phyloP scores from a whole-genome alignment of 2,329 filamentous ascomycete genomes.

The Monilinia polystroma region DNA sequence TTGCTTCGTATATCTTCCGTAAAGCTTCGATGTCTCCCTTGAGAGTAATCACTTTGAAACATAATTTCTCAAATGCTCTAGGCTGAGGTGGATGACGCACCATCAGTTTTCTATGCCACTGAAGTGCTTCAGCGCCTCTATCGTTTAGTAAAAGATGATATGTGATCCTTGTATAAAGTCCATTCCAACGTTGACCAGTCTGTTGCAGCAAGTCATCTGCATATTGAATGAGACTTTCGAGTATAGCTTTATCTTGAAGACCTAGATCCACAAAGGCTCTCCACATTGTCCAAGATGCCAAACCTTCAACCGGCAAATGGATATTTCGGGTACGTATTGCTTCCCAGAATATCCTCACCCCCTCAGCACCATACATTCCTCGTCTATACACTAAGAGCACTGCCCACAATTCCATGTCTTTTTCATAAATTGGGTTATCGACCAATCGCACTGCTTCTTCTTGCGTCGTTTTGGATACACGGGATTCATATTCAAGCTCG shows the following conservation, averaged over 20 bases:
- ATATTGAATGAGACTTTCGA: slow-evolving; percentile 44
- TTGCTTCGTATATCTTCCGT: slow-evolving; percentile 44
- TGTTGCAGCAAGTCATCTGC: slow-evolving; percentile 44
- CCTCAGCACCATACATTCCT: slow-evolving; percentile 44
- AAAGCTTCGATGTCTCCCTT: slow-evolving; percentile 41
- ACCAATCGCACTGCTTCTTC: slow-evolving; percentile 34
- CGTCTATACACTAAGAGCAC: slow-evolving; percentile 44
- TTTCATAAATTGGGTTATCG: slow-evolving; percentile 35
- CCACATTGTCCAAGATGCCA: slow-evolving; percentile 48
- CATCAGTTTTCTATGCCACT: slow-evolving; percentile 37
- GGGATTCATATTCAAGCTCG: slow-evolving; percentile 39
- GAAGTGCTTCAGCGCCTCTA: slow-evolving; percentile 27
- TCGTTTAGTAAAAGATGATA: slow-evolving; percentile 41
- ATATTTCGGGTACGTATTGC: slow-evolving; percentile 42
- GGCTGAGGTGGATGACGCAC: slow-evolving; percentile 39
- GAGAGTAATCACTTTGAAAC: slow-evolving; percentile 32
- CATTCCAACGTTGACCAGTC: slow-evolving; percentile 41
- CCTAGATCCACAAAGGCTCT: slow-evolving; percentile 44
- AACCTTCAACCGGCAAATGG: slow-evolving; percentile 43
- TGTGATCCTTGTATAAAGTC: slow-evolving; percentile 48
- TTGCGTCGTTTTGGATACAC: slow-evolving; percentile 29
- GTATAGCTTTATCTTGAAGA: slow-evolving; percentile 38
- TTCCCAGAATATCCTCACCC: slow-evolving; percentile 47
- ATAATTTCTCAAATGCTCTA: slow-evolving; percentile 42
- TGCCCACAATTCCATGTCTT: slow-evolving; percentile 44